Percentiles rank a stretch among this genome's conserved stretches.
These are phyloP conservation scores for Gliomastix tumulicola DNA, from an alignment of 2,329 filamentous ascomycete genomes.

Conservation along the genomic window DNA sequence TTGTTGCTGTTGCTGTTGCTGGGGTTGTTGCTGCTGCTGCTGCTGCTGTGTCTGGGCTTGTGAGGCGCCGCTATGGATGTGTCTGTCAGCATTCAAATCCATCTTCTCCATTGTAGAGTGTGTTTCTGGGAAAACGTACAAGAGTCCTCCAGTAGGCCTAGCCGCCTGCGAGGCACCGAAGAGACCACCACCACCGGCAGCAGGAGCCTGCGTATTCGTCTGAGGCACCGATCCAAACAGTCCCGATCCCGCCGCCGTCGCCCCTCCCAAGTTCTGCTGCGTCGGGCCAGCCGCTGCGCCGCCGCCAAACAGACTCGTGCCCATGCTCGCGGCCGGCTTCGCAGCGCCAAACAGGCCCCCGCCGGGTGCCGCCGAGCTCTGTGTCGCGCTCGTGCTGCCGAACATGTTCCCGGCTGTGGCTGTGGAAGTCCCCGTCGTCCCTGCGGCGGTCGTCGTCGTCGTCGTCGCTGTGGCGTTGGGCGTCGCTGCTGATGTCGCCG, in stretches of 20 bases:
- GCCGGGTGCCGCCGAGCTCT: slow-evolving; percentile 23
- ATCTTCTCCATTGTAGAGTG: background rate
- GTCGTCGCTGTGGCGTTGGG: slow-evolving; percentile 15
- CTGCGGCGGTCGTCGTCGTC: too few relatives aligned
- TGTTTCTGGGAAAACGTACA: slow-evolving; percentile 15
- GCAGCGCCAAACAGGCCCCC: slow-evolving; percentile 27
- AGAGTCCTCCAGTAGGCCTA: slow-evolving; percentile 20
- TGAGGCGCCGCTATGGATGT: too few relatives aligned
- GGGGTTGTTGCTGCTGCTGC: slow-evolving; percentile 4
- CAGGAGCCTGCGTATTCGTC: slow-evolving; percentile 9
- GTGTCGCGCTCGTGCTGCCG: too few relatives aligned
- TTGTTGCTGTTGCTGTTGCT: slow-evolving; percentile 11
- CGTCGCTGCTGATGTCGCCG: slow-evolving; percentile 7
- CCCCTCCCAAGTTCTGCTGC: too few relatives aligned
- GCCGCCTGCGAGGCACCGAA: slow-evolving; percentile 23
- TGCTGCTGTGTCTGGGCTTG: slow-evolving; percentile 13
- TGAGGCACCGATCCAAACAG: slow-evolving; percentile 21
- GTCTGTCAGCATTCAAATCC: slow-evolving; percentile 18
- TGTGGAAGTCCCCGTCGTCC: too few relatives aligned
- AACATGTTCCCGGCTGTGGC: too few relatives aligned
- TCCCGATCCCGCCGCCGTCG: slow-evolving; percentile 14
- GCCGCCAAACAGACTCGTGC: too few relatives aligned
- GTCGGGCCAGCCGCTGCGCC: too few relatives aligned
- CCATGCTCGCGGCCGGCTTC: too few relatives aligned
- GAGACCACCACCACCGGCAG: slow-evolving; percentile 14